These are phyloP conservation scores for Brassica nigra DNA, from an alignment of 345 rosid genomes.

Conservation along the genomic window DNA sequence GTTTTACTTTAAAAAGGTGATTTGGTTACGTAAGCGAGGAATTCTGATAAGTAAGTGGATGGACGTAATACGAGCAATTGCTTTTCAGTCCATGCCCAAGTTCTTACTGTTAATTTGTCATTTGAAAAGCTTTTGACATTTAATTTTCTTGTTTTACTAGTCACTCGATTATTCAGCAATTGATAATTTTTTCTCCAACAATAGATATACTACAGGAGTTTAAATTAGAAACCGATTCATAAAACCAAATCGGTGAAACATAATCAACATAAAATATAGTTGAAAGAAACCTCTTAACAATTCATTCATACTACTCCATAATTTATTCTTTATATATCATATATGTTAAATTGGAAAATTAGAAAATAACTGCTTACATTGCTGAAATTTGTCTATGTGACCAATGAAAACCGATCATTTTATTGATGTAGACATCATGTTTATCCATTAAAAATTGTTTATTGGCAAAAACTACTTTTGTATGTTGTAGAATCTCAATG, in stretches of 20 bases:
- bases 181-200: background rate
- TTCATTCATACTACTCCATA: background rate
- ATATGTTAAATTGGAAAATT: background rate
- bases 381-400: background rate
- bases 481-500: no score
- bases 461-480: no score
- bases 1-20: slow-evolving; percentile 20
- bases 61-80: slow-evolving; percentile 49
- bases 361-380: background rate
- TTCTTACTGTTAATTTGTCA: slow-evolving; percentile 9
- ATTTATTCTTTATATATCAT: no score
- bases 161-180: slow-evolving; percentile 6
- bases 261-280: background rate
- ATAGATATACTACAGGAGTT: background rate
- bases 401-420: no score
- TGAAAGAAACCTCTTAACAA: background rate
- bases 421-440: no score
- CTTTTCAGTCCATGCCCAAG: slow-evolving; percentile 34
- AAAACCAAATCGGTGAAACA: background rate
- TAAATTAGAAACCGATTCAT: background rate
- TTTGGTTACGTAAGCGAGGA: slow-evolving; percentile 38
- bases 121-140: background rate
- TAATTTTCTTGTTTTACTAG: background rate
- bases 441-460: no score
- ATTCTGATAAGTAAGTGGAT: slow-evolving; percentile 44